Evolutionary conservation across 495 filamentous ascomycete species (phyloP), one percentile per base, ranked within the genome.

Genomic region (Penicillium waksmanii): DNA sequence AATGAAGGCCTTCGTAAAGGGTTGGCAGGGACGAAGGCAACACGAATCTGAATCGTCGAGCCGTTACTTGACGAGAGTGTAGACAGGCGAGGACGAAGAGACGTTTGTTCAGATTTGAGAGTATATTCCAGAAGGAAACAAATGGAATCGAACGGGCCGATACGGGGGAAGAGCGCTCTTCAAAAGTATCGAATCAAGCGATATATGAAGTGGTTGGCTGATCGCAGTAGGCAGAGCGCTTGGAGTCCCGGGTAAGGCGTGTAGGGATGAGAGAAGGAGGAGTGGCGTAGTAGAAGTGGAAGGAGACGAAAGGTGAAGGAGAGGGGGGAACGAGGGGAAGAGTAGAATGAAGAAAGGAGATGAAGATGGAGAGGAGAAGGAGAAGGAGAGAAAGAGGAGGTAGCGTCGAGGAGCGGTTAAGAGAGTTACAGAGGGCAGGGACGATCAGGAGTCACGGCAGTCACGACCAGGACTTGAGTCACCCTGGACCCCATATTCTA

Each of bases 321-420:
- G 57, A 57, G 52, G 59, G 56, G 25, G 48, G 44, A 56, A 50
- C 59, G 53, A 35, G 56, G 60, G 57, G 44, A 51, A 55, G 47
- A 60, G 54, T 18, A 51, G 53, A 40, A 65, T 48, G 57, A 34
- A 51, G 49, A 51, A 57, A 47, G 34, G 48, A 60, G 63, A 44
- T 49, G n/a, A 57, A 51, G 66, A 67, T 49, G 60, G 58, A 64
- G 65, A 64, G 57, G 70, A 62, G 23, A 23, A 23, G 72, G 57
- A 61, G 61, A 69, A 67, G 58, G 64, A 68, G 70, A 76, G 60
- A 67, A 64, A 69, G 68, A 76, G 60, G 69, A 69, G 71, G 57
- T 68, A 66, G 64, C 67, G 59, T 66, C 68, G 72, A 62, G 66
- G 27, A 40, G n/a, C 15, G 51, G 27, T 19, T 23, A 15, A 3